Conservation (phyloP, 768 basidiomycete genomes). For the Xerocomus brunneocitrinus region DNA sequence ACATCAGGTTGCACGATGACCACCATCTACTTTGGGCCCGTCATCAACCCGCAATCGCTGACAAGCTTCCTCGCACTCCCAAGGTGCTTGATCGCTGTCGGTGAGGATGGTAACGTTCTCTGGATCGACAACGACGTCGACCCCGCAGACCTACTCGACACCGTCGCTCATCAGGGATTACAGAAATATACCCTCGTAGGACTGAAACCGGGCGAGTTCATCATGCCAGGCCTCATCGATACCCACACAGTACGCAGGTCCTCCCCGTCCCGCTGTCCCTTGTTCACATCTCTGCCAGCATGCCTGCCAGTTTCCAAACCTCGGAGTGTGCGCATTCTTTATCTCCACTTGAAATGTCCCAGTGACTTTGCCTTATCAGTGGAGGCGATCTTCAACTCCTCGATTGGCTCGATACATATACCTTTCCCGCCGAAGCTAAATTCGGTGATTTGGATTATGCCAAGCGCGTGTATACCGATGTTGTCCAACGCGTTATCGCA, state of each 20-base stretch:
- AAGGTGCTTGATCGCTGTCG: constrained; percentile 52
- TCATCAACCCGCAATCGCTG: constrained; percentile 50
- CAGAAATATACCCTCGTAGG: constrained; percentile 28
- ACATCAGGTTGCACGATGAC: constrained; percentile 8
- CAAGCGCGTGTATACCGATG: constrained; percentile 56
- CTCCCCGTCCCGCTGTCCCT: background rate
- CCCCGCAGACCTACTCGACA: constrained; percentile 42
- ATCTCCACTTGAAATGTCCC: background rate
- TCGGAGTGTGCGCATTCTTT: constrained; percentile 30
- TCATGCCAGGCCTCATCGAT: constrained; percentile 88
- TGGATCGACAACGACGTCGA: constrained; percentile 67
- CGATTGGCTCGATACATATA: constrained; percentile 80
- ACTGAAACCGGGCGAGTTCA: constrained; percentile 55
- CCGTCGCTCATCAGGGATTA: constrained; percentile 49
- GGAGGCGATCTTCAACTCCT: constrained; percentile 85
- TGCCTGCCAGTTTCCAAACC: constrained; percentile 40
- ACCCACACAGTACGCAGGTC: constrained; percentile 73
- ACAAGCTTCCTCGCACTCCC: constrained; percentile 44
- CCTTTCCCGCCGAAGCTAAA: constrained; percentile 83
- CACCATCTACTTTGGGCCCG: constrained; percentile 51
- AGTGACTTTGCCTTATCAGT: constrained; percentile 32
- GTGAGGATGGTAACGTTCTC: constrained; percentile 50
- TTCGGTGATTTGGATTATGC: constrained; percentile 74
- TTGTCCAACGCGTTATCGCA: constrained; percentile 67
- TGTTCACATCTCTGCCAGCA: constrained; percentile 21